Evolutionary conservation across 345 rosid genomes (phyloP).

Genomic region (Citrus hindsii): DNA sequence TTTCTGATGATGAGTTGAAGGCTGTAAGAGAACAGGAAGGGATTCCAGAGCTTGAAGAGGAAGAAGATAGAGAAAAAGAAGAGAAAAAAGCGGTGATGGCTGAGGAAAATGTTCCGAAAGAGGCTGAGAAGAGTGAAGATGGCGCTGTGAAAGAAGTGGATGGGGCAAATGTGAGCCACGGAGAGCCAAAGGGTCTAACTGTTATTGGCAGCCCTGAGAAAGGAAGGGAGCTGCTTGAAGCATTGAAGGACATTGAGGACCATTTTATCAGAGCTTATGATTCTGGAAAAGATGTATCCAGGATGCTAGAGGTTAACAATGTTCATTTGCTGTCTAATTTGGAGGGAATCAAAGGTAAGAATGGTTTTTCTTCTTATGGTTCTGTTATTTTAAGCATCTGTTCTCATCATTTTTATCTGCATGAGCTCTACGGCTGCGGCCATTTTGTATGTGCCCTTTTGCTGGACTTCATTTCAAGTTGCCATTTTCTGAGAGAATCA

Average conservation of each 20-base stretch:
- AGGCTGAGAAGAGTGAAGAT: slow-evolving; percentile 25
- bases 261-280: slow-evolving; percentile 70
- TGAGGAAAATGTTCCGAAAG: slow-evolving; percentile 16
- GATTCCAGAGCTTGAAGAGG: slow-evolving; percentile 76
- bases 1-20: slow-evolving; percentile 52
- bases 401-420: not conserved
- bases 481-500: not conserved
- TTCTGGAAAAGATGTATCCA: slow-evolving; percentile 68
- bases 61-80: slow-evolving; percentile 27
- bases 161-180: slow-evolving; percentile 26
- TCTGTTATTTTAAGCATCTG: not conserved
- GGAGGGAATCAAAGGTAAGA: slow-evolving; percentile 61
- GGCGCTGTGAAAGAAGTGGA: slow-evolving; percentile 29
- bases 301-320: slow-evolving; percentile 65
- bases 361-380: not conserved
- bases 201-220: slow-evolving; percentile 43
- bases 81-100: slow-evolving; percentile 26
- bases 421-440: not conserved
- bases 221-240: slow-evolving; percentile 71
- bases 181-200: slow-evolving; percentile 41
- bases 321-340: slow-evolving; percentile 49
- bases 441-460: not conserved
- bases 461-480: not conserved
- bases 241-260: slow-evolving; percentile 64
- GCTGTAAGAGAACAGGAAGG: slow-evolving; percentile 69